These are phyloP conservation scores for Gaeumannomyces tritici DNA, from an alignment of 2,329 filamentous ascomycete genomes.

Conservation along the genomic window DNA sequence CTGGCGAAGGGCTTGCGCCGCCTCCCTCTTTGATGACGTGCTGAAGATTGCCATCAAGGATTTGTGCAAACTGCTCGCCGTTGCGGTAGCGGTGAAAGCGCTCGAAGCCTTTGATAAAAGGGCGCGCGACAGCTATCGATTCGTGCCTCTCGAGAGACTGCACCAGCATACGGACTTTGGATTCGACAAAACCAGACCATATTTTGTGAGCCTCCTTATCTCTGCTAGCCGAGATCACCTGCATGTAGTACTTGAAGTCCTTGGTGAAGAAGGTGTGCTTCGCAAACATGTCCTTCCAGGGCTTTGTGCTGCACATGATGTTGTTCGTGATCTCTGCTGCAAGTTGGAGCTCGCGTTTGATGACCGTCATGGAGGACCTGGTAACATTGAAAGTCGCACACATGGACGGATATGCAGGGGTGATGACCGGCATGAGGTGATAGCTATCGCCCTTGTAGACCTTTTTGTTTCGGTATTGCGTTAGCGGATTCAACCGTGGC, in stretches of 20 bases:
- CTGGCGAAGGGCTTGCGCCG: slow-evolving; percentile 7
- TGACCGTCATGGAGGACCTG: slow-evolving; percentile 72
- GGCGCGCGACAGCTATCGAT: slow-evolving; percentile 74
- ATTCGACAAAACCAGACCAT: slow-evolving; percentile 90
- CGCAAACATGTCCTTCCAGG: slow-evolving; percentile 81
- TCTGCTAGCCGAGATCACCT: slow-evolving; percentile 72
- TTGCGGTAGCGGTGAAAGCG: slow-evolving; percentile 56
- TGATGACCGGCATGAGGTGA: slow-evolving; percentile 97
- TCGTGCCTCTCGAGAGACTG: slow-evolving; percentile 71
- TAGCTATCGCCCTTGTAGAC: slow-evolving; percentile 71
- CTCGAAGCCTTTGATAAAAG: slow-evolving; percentile 89
- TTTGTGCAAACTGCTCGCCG: slow-evolving; percentile 40
- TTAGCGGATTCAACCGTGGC: slow-evolving; percentile 10
- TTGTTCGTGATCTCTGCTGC: slow-evolving; percentile 68
- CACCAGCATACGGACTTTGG: slow-evolving; percentile 81
- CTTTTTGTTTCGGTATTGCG: slow-evolving; percentile 32
- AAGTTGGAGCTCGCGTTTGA: slow-evolving; percentile 72
- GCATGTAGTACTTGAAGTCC: slow-evolving; percentile 93
- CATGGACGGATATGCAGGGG: slow-evolving; percentile 95
- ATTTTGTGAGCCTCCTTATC: slow-evolving; percentile 75
- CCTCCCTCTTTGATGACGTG: slow-evolving; percentile 33
- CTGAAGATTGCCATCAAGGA: slow-evolving; percentile 42
- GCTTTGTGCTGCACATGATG: slow-evolving; percentile 66
- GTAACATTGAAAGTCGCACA: slow-evolving; percentile 94
- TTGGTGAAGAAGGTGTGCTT: slow-evolving; percentile 90